phyloP scores from a whole-genome alignment of 352 stramenopile genomes.

The Phytophthora brassicae region DNA sequence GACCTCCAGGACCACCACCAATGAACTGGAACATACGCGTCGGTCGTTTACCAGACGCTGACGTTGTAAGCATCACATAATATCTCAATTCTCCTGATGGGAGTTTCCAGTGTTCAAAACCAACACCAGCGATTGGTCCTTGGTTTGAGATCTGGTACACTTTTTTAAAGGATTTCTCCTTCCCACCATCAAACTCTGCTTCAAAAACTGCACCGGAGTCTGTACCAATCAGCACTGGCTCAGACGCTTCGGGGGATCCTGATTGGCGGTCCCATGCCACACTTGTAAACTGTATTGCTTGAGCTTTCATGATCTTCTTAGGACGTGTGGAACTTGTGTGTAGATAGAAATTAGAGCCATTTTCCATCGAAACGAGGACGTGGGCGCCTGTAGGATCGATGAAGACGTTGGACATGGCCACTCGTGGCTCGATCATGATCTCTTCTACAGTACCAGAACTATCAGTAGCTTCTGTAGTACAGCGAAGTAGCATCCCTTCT shows the following conservation, averaged over 20 bases:
- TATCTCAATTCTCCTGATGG: constrained; percentile 56
- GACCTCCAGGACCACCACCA: constrained; percentile 54
- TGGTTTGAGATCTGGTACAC: constrained; percentile 91
- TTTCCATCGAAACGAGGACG: constrained; percentile 86
- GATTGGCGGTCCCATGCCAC: constrained; percentile 86
- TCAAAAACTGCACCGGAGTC: constrained; percentile 80
- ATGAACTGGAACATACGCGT: constrained; percentile 93
- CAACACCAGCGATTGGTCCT: constrained; percentile 74
- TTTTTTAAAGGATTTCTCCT: constrained; percentile 86
- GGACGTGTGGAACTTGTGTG: constrained; percentile 71
- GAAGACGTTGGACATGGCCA: constrained; percentile 80
- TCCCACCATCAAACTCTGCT: constrained; percentile 81
- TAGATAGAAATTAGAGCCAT: constrained; percentile 87
- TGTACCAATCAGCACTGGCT: constrained; percentile 80
- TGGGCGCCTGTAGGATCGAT: constrained; percentile 83
- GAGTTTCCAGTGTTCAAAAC: constrained; percentile 80
- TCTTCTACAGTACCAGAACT: constrained; percentile 73
- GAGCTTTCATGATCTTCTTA: constrained; percentile 87
- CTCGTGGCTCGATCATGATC: constrained; percentile 89
- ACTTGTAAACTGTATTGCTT: constrained; percentile 72
- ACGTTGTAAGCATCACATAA: constrained; percentile 86
- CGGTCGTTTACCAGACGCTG: constrained; percentile 79
- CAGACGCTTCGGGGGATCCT: constrained; percentile 53
- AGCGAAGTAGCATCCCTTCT: constrained; percentile 80
- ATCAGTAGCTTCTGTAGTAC: constrained; percentile 78